Evolutionary conservation across 192 early-diverging fungal genomes (phyloP), one percentile per base, ranked within the genome.

Genomic region (Haplosporangium gracile): DNA sequence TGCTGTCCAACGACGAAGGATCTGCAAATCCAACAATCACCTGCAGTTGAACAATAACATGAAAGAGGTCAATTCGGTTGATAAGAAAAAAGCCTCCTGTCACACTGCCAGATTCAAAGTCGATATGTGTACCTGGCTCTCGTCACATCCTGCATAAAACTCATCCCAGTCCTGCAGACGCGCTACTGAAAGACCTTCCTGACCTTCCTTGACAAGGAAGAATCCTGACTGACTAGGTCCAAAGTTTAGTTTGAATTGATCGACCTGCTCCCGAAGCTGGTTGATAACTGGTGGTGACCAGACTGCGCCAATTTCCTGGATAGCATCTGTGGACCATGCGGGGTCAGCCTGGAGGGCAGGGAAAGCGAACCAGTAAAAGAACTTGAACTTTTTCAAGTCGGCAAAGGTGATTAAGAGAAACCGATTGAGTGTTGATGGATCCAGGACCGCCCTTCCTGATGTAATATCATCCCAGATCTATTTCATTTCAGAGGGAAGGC

Each of bases 321-420:
- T 77, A 16, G 90, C 82, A 51, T 65, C 88, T 5, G 92, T 57
- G 9, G 90, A 80, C 77, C 88, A 93, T 11, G 96, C 92, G 16
- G 90, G 92, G 20, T 94, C 89, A 0, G 95, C 92, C 36, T 94
- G 85, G 20, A 99, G 84, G 0, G 97, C 97, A 1, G 98, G 98
- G 83, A 98, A 98, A 8, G 93, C 95, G 78, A 97, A 97, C 97
- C 97, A 98, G 85, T 97, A 98, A 84, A 95, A 96, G 83, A 96
- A 99, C 80, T 92, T 94, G 91, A 96, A 98, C 85, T 96, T 96
- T 83, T 99, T 99, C 75, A 99, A 82, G 87, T 99, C 98, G 1
- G 98, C 97, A 90, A 97, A 99, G n/a, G 98, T 95, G 22, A 99
- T 68, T 39, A 98, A 82, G 18, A 95, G 73, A 82, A 99, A 98